Percentiles rank a stretch among this genome's conserved stretches.
These are phyloP conservation scores for Hypoxylon sp. DNA, from an alignment of 2,329 filamentous ascomycete species.

Conservation along the genomic window DNA sequence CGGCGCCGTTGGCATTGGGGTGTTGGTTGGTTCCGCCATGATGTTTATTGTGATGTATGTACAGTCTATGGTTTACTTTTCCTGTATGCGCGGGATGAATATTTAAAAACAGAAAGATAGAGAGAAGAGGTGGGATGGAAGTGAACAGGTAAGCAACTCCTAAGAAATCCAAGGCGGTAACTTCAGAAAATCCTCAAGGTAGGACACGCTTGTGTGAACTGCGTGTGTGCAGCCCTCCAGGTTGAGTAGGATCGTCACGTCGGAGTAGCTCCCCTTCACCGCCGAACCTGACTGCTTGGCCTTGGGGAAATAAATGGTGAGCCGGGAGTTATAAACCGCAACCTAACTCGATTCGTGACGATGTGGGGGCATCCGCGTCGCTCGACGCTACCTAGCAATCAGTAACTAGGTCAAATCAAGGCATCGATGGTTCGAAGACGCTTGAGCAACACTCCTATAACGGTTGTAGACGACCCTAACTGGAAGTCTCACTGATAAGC, in stretches of 20 bases:
- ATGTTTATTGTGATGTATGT: conserved; percentile 22
- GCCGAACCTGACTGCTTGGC: conserved; percentile 43
- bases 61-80: conserved; percentile 11
- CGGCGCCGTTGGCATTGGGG: conserved; percentile 60
- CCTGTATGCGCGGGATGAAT: neutral
- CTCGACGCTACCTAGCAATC: conserved; percentile 44
- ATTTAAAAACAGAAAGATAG: conserved; percentile 2
- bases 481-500: conserved; percentile 27
- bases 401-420: conserved; percentile 38
- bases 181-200: conserved; percentile 26
- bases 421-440: conserved; percentile 20
- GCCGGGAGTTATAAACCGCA: conserved; percentile 42
- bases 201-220: conserved; percentile 34
- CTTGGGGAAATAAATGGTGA: conserved; percentile 25
- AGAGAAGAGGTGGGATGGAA: conserved; percentile 7
- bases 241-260: conserved; percentile 45
- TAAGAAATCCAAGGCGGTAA: conserved; percentile 22
- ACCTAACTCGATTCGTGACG: conserved; percentile 39
- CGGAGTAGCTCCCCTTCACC: conserved; percentile 44
- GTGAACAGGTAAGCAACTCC: conserved; percentile 10
- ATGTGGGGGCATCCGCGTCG: conserved; percentile 34
- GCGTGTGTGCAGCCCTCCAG: conserved; percentile 32
- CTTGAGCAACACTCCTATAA: conserved; percentile 16
- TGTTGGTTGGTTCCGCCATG: conserved; percentile 66
- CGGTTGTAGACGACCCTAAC: conserved; percentile 12